phyloP scores from a whole-genome alignment of 2,329 filamentous ascomycete species.

The Coleophoma crateriformis region DNA sequence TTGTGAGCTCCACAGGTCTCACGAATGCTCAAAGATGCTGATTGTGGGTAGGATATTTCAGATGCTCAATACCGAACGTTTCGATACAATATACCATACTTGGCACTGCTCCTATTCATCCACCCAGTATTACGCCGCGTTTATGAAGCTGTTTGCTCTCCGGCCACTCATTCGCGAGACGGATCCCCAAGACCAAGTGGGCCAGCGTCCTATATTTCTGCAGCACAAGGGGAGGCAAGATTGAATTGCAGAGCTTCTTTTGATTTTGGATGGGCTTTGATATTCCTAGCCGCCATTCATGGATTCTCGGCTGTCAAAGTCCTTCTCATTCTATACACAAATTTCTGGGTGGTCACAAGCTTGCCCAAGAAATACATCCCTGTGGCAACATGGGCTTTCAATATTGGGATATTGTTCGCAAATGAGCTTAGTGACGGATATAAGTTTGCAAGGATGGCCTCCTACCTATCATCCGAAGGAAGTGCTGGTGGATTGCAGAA shows the following conservation, averaged over 20 bases:
- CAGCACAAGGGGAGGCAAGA: conserved; percentile 44
- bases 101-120: conserved; percentile 65
- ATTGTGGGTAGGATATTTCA: conserved; percentile 65
- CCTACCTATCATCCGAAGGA: conserved; percentile 34
- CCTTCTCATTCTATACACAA: conserved; percentile 70
- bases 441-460: conserved; percentile 58
- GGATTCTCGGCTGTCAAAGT: conserved; percentile 84
- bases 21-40: conserved; percentile 4
- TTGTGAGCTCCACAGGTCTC: conserved; percentile 46
- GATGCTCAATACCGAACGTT: conserved; percentile 85
- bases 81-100: conserved; percentile 77
- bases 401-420: conserved; percentile 77
- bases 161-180: conserved; percentile 13
- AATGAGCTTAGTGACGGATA: conserved; percentile 85
- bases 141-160: conserved; percentile 48
- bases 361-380: conserved; percentile 70
- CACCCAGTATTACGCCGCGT: conserved; percentile 73
- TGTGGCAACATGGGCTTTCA: conserved; percentile 81
- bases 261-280: conserved; percentile 73
- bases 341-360: conserved; percentile 71
- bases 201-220: conserved; percentile 33
- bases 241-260: conserved; percentile 70
- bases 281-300: conserved; percentile 77
- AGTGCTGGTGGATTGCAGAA: conserved; percentile 8
- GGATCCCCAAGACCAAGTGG: conserved; percentile 21